These are phyloP conservation scores for Annulohypoxylon nitens DNA, from an alignment of 495 filamentous ascomycete species.

Conservation along the genomic window DNA sequence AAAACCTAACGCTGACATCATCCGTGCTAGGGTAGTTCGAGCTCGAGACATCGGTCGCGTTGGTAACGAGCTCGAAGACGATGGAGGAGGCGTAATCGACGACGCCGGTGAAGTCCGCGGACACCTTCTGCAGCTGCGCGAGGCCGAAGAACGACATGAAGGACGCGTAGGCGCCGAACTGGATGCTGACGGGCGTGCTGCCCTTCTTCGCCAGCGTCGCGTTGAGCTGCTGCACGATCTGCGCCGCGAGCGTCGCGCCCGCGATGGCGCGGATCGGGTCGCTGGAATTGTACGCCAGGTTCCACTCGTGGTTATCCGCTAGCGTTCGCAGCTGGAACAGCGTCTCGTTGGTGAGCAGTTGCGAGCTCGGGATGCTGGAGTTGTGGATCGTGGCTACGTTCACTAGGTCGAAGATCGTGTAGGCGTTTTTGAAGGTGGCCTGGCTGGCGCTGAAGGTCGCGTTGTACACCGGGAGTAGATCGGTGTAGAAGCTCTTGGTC, in stretches of 20 bases:
- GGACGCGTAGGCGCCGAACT: constrained; percentile 78
- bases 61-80: constrained; percentile 81
- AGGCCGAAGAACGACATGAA: constrained; percentile 83
- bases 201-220: constrained; percentile 66
- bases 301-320: constrained; percentile 75
- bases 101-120: constrained; percentile 75
- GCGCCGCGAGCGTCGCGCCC: constrained; percentile 72
- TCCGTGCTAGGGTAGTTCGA: constrained; percentile 63
- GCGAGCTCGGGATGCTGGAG: constrained; percentile 61
- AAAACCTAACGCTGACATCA: constrained; percentile 79
- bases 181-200: constrained; percentile 55
- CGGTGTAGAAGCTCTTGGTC: constrained; percentile 75
- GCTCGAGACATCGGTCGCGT: constrained; percentile 53
- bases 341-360: constrained; percentile 64
- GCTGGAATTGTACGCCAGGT: constrained; percentile 67
- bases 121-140: constrained; percentile 66
- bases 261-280: constrained; percentile 65
- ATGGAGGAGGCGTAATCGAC: constrained; percentile 77
- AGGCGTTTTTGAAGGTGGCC: constrained; percentile 78
- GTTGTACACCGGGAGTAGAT: constrained; percentile 72
- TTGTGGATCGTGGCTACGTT: constrained; percentile 83
- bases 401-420: constrained; percentile 80
- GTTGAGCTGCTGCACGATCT: constrained; percentile 74
- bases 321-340: constrained; percentile 71
- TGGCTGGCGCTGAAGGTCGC: constrained; percentile 64